A percentile compares a stretch with the other conserved stretches of the same genome.
These are phyloP conservation scores for Ocimum tenuiflorum DNA, from an alignment of 257 asterid genomes.

Conservation along the genomic window DNA sequence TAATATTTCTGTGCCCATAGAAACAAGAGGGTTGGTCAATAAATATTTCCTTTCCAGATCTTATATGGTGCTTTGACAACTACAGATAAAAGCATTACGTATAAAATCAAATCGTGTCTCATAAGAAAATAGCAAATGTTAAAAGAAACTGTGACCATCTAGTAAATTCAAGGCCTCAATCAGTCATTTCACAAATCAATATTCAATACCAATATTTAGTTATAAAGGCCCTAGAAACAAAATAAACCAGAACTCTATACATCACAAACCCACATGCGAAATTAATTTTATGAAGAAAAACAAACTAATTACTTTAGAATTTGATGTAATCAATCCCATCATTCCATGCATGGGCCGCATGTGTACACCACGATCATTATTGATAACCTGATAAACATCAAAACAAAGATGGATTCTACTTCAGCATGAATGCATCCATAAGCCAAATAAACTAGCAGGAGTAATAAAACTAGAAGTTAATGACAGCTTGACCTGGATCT, in stretches of 20 bases:
- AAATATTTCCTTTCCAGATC: background rate
- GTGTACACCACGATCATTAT: conserved; percentile 81
- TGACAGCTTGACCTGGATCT: conserved; percentile 53
- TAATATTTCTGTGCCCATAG: background rate
- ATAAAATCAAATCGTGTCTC: background rate
- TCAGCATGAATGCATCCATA: conserved; percentile 4
- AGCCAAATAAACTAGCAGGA: background rate
- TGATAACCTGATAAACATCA: conserved; percentile 52
- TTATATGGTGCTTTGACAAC: background rate
- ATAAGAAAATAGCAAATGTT: background rate
- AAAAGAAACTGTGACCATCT: background rate
- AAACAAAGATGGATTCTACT: background rate
- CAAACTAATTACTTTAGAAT: conserved; percentile 49
- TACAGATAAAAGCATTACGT: background rate
- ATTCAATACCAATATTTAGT: background rate
- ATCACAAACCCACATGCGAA: background rate
- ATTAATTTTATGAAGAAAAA: background rate
- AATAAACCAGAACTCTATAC: background rate
- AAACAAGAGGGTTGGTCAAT: background rate
- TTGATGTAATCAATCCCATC: conserved; percentile 64
- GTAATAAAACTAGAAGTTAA: background rate
- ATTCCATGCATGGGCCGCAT: conserved; percentile 95
- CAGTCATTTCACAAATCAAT: background rate
- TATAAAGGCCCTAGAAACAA: background rate
- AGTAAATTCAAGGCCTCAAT: background rate